phyloP scores from a whole-genome alignment of 352 stramenopile genomes.

The Globisporangium barbulae region DNA sequence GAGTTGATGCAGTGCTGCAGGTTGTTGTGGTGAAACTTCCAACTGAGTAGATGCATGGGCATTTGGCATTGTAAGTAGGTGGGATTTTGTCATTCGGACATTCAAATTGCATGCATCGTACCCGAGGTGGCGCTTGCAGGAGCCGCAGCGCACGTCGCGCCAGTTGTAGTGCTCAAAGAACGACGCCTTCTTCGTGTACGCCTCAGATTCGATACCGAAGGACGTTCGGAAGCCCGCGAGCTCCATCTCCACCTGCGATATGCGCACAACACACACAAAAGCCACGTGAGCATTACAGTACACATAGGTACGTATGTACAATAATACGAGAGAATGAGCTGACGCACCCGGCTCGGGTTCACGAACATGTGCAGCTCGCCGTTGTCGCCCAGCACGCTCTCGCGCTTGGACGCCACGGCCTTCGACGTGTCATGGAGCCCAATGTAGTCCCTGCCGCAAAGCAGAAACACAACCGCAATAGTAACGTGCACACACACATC shows the following conservation, averaged over 20 bases:
- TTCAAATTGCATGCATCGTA: constrained; percentile 15
- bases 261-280: neutral
- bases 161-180: constrained; percentile 85
- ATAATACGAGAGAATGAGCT: neutral
- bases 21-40: constrained; percentile 82
- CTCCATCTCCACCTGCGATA: constrained; percentile 67
- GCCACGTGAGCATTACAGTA: neutral
- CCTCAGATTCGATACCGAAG: constrained; percentile 50
- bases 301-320: neutral
- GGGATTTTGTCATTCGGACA: neutral
- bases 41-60: constrained; percentile 25
- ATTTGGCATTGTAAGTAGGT: neutral
- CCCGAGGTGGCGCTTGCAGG: constrained; percentile 78
- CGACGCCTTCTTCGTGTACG: constrained; percentile 68
- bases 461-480: neutral
- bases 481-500: neutral
- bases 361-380: constrained; percentile 75
- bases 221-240: constrained; percentile 67
- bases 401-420: constrained; percentile 45
- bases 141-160: constrained; percentile 65
- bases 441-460: constrained; percentile 58
- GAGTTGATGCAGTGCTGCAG: constrained; percentile 67
- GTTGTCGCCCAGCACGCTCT: constrained; percentile 44
- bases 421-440: constrained; percentile 74
- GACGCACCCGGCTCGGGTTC: constrained; percentile 60